Evolutionary conservation across 2,329 filamentous ascomycete species (phyloP).

Genomic region (Daldinia sp.): DNA sequence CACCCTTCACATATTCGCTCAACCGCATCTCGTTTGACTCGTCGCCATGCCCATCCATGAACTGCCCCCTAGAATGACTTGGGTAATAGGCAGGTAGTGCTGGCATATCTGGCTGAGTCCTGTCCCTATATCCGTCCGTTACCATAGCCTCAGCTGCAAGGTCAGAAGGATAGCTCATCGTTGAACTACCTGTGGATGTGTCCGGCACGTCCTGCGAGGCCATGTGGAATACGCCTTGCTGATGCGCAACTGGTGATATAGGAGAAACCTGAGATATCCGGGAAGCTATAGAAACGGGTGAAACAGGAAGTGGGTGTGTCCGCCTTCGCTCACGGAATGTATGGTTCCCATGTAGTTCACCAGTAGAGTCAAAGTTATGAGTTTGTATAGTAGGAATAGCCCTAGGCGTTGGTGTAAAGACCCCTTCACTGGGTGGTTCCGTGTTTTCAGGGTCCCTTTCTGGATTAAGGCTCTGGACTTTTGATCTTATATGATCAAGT

Average conservation of each 20-base stretch:
- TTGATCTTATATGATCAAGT: constrained; percentile 17
- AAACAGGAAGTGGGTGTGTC: constrained; percentile 14
- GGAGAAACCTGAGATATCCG: constrained; percentile 37
- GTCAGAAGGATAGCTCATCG: constrained; percentile 32
- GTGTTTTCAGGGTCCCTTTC: constrained; percentile 2
- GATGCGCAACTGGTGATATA: constrained; percentile 27
- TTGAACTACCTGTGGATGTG: constrained; percentile 26
- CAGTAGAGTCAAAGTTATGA: constrained; percentile 6
- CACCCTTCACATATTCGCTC: constrained; percentile 50
- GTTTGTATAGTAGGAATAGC: constrained; percentile 15
- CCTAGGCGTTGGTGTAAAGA: constrained; percentile 11
- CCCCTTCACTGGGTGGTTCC: constrained; percentile 14
- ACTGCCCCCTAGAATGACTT: constrained; percentile 35
- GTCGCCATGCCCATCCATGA: constrained; percentile 47
- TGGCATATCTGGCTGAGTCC: constrained; percentile 27
- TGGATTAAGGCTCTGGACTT: constrained; percentile 11
- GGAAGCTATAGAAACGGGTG: constrained; percentile 33
- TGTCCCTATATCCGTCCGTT: constrained; percentile 44
- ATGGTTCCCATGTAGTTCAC: constrained; percentile 3
- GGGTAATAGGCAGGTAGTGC: constrained; percentile 48
- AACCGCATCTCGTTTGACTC: constrained; percentile 50
- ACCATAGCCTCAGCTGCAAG: constrained; percentile 44
- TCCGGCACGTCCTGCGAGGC: constrained; percentile 16
- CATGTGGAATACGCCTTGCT: constrained; percentile 15
- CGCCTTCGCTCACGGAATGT: constrained; percentile 9